phyloP scores from a whole-genome alignment of 1,284 basidiomycete genomes.

The Trichosporon faecale region DNA sequence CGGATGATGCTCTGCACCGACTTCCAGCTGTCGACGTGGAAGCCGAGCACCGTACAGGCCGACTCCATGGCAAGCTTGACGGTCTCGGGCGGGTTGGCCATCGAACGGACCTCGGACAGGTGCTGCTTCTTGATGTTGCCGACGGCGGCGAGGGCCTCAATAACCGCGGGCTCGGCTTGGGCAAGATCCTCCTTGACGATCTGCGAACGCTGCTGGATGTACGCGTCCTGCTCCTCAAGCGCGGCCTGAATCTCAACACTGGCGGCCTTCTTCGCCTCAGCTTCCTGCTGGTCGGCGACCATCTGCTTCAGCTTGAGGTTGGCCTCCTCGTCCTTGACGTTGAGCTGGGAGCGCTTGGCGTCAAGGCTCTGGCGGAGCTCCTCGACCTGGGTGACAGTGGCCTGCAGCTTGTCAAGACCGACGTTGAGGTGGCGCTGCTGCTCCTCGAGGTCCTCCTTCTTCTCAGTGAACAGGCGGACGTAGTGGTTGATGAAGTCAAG shows the following conservation, averaged over 20 bases:
- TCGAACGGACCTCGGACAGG: conserved; percentile 93
- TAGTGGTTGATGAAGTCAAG: conserved; percentile 99
- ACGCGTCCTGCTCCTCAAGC: conserved; percentile 81
- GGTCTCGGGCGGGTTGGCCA: conserved; percentile 97
- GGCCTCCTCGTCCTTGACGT: conserved; percentile 89
- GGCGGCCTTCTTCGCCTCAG: conserved; percentile 94
- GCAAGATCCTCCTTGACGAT: conserved; percentile 95
- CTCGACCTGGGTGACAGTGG: conserved; percentile 94
- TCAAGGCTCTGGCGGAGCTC: conserved; percentile 93
- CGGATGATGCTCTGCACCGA: conserved; percentile 95
- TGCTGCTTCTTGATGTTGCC: conserved; percentile 97
- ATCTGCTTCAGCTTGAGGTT: conserved; percentile 97
- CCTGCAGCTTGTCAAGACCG: conserved; percentile 92
- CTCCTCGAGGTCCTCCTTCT: conserved; percentile 97
- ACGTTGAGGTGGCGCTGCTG: conserved; percentile 98
- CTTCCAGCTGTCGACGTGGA: conserved; percentile 91
- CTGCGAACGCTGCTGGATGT: conserved; percentile 81
- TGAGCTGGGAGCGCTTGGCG: conserved; percentile 85
- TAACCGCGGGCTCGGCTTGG: conserved; percentile 94
- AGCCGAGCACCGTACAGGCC: conserved; percentile 94
- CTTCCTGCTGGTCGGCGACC: conserved; percentile 97
- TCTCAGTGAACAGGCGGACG: conserved; percentile 92
- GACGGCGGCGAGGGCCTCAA: conserved; percentile 91
- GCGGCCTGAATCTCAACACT: conserved; percentile 95
- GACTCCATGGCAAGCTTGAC: conserved; percentile 99